A percentile compares a stretch with the other conserved stretches of the same genome.
These are phyloP conservation scores for Lobosporangium transversale DNA, from an alignment of 192 early-diverging fungal species.

Conservation along the genomic window DNA sequence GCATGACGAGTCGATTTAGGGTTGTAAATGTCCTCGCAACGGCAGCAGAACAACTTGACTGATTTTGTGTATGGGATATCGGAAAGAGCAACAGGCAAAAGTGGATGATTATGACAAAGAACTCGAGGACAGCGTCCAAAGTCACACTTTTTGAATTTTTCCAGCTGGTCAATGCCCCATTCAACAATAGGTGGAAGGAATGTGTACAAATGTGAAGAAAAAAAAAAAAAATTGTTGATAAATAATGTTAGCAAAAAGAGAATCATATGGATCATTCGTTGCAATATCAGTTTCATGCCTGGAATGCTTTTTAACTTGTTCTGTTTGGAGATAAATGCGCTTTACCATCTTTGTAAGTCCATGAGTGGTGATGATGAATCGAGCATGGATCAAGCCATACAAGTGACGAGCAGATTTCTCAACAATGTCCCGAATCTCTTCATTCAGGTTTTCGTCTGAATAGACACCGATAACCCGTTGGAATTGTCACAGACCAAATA, in stretches of 20 bases:
- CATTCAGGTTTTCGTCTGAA: constrained; percentile 73
- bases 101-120: constrained; percentile 87
- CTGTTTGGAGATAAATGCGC: no score
- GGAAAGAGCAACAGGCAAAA: constrained; percentile 89
- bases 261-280: no score
- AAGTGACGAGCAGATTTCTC: constrained; percentile 91
- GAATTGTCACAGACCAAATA: no score
- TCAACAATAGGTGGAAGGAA: neutral
- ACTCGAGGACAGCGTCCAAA: constrained; percentile 98
- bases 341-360: constrained; percentile 94
- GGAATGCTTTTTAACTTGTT: no score
- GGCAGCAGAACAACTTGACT: constrained; percentile 95
- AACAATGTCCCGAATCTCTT: constrained; percentile 80
- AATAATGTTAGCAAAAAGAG: neutral
- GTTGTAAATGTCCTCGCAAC: constrained; percentile 97
- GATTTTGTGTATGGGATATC: constrained; percentile 86
- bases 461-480: constrained; percentile 1
- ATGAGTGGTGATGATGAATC: constrained; percentile 92
- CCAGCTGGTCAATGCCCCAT: constrained; percentile 58
- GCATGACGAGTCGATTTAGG: constrained; percentile 89
- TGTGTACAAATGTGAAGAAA: neutral
- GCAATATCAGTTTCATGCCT: no score
- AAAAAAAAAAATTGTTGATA: neutral
- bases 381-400: constrained; percentile 98
- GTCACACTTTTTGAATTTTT: constrained; percentile 93